Base-by-base conservation (phyloP, 208 protist genomes). In the Leishmania major region DNA sequence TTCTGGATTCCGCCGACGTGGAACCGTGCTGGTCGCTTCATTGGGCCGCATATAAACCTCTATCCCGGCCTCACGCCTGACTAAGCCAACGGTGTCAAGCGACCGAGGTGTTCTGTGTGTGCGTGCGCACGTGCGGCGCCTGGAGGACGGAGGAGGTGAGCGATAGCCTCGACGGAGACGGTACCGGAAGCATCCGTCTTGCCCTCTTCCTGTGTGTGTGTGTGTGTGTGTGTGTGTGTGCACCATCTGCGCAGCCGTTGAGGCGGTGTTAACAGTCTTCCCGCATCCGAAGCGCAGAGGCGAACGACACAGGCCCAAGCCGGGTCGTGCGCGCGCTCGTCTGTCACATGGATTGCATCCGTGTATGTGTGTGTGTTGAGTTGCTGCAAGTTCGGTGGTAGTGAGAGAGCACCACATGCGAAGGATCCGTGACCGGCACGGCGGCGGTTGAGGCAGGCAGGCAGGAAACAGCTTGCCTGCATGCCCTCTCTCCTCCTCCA, bases 1-100 rank as follows among this genome's bases (percentile, higher is more conserved):
- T 97, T 97, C 80, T 97, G 94, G 93, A 92, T 97, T 77, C 94
- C 94, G 47, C 94, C 94, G 40, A 97, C 93, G 66, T 97, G 94
- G 94, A 96, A 96, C 75, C 86, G 91, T 10, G 91, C 92, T 5
- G 92, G 93, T 8, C 90, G 93, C 70, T 97, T 91, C 76, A 83
- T 96, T 45, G 93, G 93, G 1, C 93, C 94, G 31, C 93, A 96
- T 86, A 87, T 96, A 55, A 95, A 95, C 77, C 78, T 95, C n/a
- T 96, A 97, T 82, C 94, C 94, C 0, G 94, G 94, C 31, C 86
- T 97, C 77, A 96, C 90, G n/a, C 93, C 94, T 2, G 94, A 97
- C 77, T 97, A 92, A 73, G 69, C 31, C 6, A 51, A 35, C 25
- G 15, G 15, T 25, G 22, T 53, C 69, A 35, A 35, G 69, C 40